These are phyloP conservation scores for Cutaneotrichosporon sp. DNA, from an alignment of 1,284 basidiomycete genomes.

Conservation along the genomic window DNA sequence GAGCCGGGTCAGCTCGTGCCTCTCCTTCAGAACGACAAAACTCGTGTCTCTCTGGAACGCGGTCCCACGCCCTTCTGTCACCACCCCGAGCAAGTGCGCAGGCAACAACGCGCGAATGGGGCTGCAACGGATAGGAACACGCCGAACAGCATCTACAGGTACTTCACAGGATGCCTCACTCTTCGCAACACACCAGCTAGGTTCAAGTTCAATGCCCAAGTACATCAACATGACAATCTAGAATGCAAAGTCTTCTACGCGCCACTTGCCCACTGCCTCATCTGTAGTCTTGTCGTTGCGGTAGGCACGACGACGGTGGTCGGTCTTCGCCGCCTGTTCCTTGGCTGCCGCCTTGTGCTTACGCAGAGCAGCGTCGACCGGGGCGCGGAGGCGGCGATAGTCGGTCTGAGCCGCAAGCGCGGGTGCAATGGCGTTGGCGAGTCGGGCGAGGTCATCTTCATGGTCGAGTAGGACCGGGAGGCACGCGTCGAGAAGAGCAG, in stretches of 20 bases:
- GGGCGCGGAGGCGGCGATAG: conserved; percentile 36
- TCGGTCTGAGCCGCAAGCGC: conserved; percentile 37
- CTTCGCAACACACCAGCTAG: no score
- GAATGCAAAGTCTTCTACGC: conserved; percentile 43
- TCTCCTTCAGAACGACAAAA: no score
- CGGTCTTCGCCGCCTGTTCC: conserved; percentile 14
- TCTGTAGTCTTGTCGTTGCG: conserved; percentile 19
- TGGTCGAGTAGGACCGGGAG: conserved; percentile 36
- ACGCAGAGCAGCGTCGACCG: conserved; percentile 42
- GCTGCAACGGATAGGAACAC: no score
- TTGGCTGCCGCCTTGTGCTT: conserved; percentile 23
- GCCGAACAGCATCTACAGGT: no score
- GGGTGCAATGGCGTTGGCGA: conserved; percentile 32
- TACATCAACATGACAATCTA: conserved; percentile 15
- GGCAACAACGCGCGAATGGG: no score
- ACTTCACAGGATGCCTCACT: no score
- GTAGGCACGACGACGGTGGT: background rate
- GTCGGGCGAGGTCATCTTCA: conserved; percentile 26
- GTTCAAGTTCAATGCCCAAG: no score
- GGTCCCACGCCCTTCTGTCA: no score
- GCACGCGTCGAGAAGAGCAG: conserved; percentile 44
- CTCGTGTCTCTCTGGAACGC: no score
- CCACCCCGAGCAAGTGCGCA: no score
- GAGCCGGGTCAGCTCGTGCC: no score
- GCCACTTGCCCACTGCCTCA: conserved; percentile 42